These are phyloP conservation scores for Luzula sylvatica DNA, from an alignment of 176 grass and related monocot species.

Conservation along the genomic window DNA sequence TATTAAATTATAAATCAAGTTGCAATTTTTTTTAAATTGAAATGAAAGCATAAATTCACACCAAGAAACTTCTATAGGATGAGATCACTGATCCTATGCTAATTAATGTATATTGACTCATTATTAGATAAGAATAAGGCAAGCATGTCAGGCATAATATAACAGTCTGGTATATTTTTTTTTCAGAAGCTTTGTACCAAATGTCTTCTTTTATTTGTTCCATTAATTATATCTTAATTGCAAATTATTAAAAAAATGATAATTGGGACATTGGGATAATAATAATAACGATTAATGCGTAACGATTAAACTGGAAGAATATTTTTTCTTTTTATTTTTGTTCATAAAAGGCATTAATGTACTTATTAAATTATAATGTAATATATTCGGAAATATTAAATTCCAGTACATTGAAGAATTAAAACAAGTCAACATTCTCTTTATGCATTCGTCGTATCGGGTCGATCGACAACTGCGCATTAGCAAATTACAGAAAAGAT, in stretches of 20 bases:
- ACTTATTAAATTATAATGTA: too few species aligned
- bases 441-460: too few species aligned
- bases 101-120: neutral
- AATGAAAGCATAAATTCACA: slow-evolving; percentile 4
- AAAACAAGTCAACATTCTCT: too few species aligned
- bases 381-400: too few species aligned
- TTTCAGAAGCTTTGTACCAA: too few species aligned
- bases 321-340: neutral
- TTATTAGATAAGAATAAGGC: neutral
- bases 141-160: slow-evolving; percentile 22
- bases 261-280: too few species aligned
- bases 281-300: too few species aligned
- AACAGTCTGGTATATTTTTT: slow-evolving; percentile 9
- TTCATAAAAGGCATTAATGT: too few species aligned
- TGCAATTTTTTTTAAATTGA: neutral
- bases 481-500: slow-evolving; percentile 18
- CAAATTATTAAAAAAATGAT: too few species aligned
- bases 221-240: too few species aligned
- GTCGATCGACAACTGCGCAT: slow-evolving; percentile 1
- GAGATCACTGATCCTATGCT: neutral
- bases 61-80: neutral
- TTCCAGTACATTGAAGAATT: too few species aligned
- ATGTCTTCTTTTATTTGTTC: too few species aligned
- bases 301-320: neutral
- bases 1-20: neutral